Conservation (phyloP, 2,329 filamentous ascomycete genomes). For the Arachnomyces sp. region DNA sequence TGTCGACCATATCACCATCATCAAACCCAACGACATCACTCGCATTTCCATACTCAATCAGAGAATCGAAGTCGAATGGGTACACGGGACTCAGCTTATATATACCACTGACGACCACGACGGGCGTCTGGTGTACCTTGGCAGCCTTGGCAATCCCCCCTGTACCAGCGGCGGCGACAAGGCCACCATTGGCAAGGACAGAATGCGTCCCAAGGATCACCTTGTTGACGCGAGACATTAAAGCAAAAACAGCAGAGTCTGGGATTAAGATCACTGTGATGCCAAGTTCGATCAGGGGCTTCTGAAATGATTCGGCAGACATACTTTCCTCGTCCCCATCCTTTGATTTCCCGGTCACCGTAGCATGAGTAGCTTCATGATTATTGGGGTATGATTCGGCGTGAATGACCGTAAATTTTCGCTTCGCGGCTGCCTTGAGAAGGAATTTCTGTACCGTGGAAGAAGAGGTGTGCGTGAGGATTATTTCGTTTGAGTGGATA, state of each 20-base stretch:
- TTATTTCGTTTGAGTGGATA: slow-evolving; percentile 86
- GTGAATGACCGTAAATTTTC: slow-evolving; percentile 85
- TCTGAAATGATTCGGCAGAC: slow-evolving; percentile 54
- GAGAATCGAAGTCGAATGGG: slow-evolving; percentile 69
- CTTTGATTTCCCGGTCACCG: slow-evolving; percentile 47
- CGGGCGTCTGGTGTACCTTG: slow-evolving; percentile 70
- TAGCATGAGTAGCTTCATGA: slow-evolving; percentile 55
- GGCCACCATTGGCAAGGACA: slow-evolving; percentile 79
- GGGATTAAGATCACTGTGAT: slow-evolving; percentile 77
- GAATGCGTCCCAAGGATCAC: slow-evolving; percentile 84
- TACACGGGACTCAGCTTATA: slow-evolving; percentile 92
- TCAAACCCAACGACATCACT: slow-evolving; percentile 68
- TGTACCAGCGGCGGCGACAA: slow-evolving; percentile 78
- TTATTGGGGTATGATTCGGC: slow-evolving; percentile 67
- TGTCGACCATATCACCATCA: slow-evolving; percentile 70
- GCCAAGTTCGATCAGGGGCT: slow-evolving; percentile 68
- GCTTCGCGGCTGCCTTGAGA: slow-evolving; percentile 75
- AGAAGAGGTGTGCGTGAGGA: slow-evolving; percentile 82
- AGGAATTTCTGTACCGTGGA: slow-evolving; percentile 85
- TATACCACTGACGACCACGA: slow-evolving; percentile 81
- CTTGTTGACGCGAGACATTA: slow-evolving; percentile 94
- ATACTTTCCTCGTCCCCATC: slow-evolving; percentile 42
- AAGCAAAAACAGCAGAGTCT: slow-evolving; percentile 78
- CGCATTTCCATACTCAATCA: slow-evolving; percentile 82
- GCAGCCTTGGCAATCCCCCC: slow-evolving; percentile 78